Evolutionary conservation across 306 rosid species (phyloP), one percentile per base, ranked within the genome.

Genomic region (Citrullus colocynthis): DNA sequence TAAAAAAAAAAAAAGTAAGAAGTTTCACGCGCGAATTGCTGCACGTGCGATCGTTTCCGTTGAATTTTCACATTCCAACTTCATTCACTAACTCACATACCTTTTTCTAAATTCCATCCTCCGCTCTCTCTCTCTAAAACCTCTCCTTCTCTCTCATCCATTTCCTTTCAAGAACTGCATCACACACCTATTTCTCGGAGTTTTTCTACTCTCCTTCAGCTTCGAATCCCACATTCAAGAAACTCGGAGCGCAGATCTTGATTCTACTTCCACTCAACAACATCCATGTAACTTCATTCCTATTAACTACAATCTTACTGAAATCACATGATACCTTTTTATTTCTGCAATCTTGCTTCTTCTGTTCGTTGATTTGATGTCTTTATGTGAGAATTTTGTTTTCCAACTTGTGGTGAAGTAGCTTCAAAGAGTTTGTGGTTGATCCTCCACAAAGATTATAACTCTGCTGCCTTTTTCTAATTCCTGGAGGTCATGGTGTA

Each of bases 1-100:
- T 24, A 24, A 24, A 0, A 24, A 24, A 24, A 15, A 59, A 52
- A 5, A 52, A 52, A 57, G 58, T 52, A 18, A n/a, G 67, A 32
- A 34, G 44, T 63, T 44, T 76, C 79, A 76, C 79, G 79, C 49
- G 79, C 51, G 34, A 58, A 58, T 55, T 24, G 66, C 24, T 16
- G 66, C 79, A 58, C 79, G 79, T 76, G 57, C 39, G 69, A 32
- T 76, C 55, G n/a, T 39, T 76, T 58, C 45, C 56, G 65, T 75
- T 56, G 79, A 76, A 42, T 18, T 76, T 57, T 52, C 64, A 37
- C 11, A 52, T 17, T 8, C n/a, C 2, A 32, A 5, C 20, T 52
- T 52, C n/a, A 45, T 72, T 49, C 54, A 16, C 9, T 32, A 36
- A 8, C 4, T 65, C 7, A 3, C 28, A 37, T 20, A 16, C 14